Evolutionary conservation across 495 filamentous ascomycete species (phyloP).

Genomic region (Amorphotheca resinae): DNA sequence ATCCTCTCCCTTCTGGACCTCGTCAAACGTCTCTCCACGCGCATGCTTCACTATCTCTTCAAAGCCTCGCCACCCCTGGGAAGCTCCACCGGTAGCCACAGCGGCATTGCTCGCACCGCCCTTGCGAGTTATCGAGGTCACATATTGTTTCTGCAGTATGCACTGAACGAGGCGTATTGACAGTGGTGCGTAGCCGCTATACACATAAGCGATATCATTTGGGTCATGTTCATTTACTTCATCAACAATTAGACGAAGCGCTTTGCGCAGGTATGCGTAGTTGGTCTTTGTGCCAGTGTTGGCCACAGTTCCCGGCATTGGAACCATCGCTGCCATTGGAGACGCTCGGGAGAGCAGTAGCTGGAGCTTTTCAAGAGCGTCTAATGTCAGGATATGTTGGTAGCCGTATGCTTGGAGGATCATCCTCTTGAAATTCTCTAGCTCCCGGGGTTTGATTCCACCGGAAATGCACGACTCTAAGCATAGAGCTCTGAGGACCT

Average conservation of each 20-base stretch:
- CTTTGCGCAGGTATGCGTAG: constrained; percentile 75
- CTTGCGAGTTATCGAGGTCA: constrained; percentile 55
- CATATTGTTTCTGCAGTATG: constrained; percentile 77
- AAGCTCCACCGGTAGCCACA: constrained; percentile 40
- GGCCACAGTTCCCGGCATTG: constrained; percentile 41
- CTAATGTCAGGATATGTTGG: constrained; percentile 83
- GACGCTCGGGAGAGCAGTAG: constrained; percentile 62
- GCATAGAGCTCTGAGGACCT: constrained; percentile 74
- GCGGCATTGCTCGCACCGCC: constrained; percentile 31
- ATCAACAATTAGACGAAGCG: constrained; percentile 80
- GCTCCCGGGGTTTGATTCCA: constrained; percentile 73
- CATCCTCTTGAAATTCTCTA: constrained; percentile 78
- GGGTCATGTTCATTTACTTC: constrained; percentile 97
- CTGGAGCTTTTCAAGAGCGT: constrained; percentile 80
- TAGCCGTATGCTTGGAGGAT: constrained; percentile 90
- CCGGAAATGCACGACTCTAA: constrained; percentile 83
- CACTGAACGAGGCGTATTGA: constrained; percentile 92
- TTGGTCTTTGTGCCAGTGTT: constrained; percentile 66
- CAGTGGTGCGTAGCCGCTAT: constrained; percentile 90
- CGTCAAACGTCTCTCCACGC: constrained; percentile 77
- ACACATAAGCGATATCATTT: constrained; percentile 92
- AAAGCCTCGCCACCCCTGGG: constrained; percentile 80
- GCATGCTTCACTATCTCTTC: constrained; percentile 80
- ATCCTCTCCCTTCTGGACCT: constrained; percentile 86
- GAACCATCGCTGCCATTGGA: constrained; percentile 56